Evolutionary conservation across 176 grass and related monocot species (phyloP).

Genomic region (Oryza brachyantha): DNA sequence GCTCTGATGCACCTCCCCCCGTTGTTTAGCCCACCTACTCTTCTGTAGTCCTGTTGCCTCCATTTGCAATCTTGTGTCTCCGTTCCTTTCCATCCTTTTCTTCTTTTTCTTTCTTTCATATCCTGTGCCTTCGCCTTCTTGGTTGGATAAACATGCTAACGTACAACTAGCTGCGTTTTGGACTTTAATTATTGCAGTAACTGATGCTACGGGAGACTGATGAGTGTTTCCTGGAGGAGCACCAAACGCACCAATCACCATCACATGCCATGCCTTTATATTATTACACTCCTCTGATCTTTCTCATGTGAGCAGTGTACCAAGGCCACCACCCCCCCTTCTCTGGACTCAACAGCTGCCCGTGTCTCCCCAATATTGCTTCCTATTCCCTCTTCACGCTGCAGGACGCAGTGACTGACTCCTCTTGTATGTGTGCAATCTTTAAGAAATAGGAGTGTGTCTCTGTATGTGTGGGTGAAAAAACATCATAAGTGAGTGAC

Average conservation of each 20-base stretch:
- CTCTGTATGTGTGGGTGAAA: not conserved
- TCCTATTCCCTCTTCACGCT: conserved; percentile 16
- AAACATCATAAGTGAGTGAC: conserved; percentile 25
- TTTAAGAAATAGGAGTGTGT: conserved; percentile 21
- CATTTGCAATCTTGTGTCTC: conserved; percentile 39
- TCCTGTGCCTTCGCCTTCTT: conserved; percentile 33
- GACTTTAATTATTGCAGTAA: conserved; percentile 43
- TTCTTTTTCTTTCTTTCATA: conserved; percentile 11
- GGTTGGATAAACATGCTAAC: conserved; percentile 42
- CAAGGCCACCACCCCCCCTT: conserved; percentile 18
- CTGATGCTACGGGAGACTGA: conserved; percentile 35
- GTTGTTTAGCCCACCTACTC: conserved; percentile 39
- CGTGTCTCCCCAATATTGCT: conserved; percentile 36
- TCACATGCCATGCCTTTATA: conserved; percentile 57
- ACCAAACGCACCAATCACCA: conserved; percentile 26
- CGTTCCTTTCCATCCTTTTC: conserved; percentile 33
- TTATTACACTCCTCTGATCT: conserved; percentile 31
- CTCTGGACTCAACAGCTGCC: conserved; percentile 39
- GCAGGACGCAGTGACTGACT: conserved; percentile 16
- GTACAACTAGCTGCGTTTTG: conserved; percentile 36
- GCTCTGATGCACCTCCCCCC: conserved; percentile 6
- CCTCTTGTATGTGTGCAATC: conserved; percentile 13
- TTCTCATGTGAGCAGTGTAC: conserved; percentile 36
- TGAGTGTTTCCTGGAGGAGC: conserved; percentile 45
- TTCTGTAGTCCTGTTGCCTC: conserved; percentile 40